Percentiles rank a stretch among this genome's conserved stretches.
Evolutionary conservation across 2,329 filamentous ascomycete species (phyloP).

Genomic region (Seiridium cupressi): DNA sequence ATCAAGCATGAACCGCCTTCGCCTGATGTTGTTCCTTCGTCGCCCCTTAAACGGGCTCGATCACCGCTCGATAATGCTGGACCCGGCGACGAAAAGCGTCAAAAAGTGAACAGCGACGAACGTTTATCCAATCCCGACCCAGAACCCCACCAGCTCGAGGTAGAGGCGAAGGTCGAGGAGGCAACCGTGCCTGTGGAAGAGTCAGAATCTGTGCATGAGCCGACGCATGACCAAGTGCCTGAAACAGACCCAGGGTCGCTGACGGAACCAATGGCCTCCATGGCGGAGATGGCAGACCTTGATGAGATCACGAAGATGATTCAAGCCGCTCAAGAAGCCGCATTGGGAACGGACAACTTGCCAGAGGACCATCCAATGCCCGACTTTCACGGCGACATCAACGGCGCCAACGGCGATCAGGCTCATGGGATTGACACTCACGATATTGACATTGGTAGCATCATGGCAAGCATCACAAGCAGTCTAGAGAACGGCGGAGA

Average conservation of each 20-base stretch:
- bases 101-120: constrained; percentile 21
- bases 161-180: background rate
- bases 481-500: constrained; percentile 10
- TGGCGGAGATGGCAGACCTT: background rate
- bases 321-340: constrained; percentile 1
- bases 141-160: background rate
- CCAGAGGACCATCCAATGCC: background rate
- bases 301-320: constrained; percentile 8
- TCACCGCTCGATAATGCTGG: constrained; percentile 14
- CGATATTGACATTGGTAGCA: constrained; percentile 8
- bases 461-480: constrained; percentile 2
- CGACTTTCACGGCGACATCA: background rate
- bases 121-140: background rate
- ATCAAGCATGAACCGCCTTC: constrained; percentile 25
- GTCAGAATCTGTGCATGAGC: no score
- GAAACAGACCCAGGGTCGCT: constrained; percentile 15
- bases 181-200: background rate
- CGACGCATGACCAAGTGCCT: background rate
- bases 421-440: background rate
- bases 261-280: background rate
- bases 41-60: constrained; percentile 24
- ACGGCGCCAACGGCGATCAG: background rate
- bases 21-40: constrained; percentile 11
- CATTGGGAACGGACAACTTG: background rate
- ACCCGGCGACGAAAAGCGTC: constrained; percentile 22